A percentile compares a stretch with the other conserved stretches of the same genome.
Conservation (phyloP, 2,329 filamentous ascomycete genomes). For the Aureobasidium pullulans region DNA sequence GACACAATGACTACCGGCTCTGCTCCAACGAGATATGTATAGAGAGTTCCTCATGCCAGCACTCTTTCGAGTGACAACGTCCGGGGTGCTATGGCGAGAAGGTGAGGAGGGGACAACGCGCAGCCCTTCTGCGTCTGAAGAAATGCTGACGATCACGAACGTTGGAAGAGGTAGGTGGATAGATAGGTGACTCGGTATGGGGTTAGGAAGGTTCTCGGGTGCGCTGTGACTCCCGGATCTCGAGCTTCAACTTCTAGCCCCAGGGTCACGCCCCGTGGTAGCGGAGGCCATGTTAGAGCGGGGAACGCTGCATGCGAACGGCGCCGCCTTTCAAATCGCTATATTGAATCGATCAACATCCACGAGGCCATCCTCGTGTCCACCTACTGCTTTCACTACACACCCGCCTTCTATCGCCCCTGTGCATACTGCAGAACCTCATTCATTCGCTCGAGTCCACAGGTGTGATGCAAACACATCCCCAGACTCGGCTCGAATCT, state of each 20-base stretch:
- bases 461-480: background rate
- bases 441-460: background rate
- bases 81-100: background rate
- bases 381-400: background rate
- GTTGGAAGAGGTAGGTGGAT: background rate
- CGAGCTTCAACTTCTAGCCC: constrained; percentile 10
- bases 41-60: constrained; percentile 6
- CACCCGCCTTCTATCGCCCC: background rate
- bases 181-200: background rate
- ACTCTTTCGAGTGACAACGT: background rate
- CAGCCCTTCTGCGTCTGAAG: background rate
- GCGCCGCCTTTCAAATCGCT: background rate
- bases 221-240: constrained; percentile 7
- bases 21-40: background rate
- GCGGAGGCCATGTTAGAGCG: constrained; percentile 2
- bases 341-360: background rate
- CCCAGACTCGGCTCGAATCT: constrained; percentile 11
- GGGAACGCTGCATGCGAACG: constrained; percentile 5
- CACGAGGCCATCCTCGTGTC: background rate
- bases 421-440: background rate
- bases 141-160: background rate
- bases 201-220: background rate
- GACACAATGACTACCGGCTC: constrained; percentile 10
- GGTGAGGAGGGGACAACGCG: too few species aligned
- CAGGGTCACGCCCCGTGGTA: constrained; percentile 10